Conservation (phyloP, 2,329 filamentous ascomycete species). For the Plenodomus lindquistii region DNA sequence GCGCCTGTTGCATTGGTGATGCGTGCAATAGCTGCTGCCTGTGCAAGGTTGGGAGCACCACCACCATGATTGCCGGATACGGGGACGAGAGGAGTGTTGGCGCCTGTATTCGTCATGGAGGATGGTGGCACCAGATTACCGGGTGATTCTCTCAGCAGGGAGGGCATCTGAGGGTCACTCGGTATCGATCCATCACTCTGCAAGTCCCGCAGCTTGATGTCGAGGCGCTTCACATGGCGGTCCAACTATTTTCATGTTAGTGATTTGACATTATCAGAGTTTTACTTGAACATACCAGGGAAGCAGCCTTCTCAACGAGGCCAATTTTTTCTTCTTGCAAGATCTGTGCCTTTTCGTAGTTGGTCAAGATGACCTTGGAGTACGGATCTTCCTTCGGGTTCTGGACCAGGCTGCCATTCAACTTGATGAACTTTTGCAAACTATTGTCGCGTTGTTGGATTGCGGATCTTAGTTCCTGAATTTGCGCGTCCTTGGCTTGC, state of each 20-base stretch:
- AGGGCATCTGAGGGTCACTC: slow-evolving; percentile 62
- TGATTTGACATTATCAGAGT: no score
- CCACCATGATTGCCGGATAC: slow-evolving; percentile 60
- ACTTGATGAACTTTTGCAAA: slow-evolving; percentile 80
- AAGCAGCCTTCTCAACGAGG: slow-evolving; percentile 66
- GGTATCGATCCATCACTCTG: slow-evolving; percentile 63
- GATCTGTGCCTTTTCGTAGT: slow-evolving; percentile 69
- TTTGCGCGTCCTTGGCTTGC: slow-evolving; percentile 74
- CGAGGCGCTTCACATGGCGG: slow-evolving; percentile 65
- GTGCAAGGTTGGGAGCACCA: slow-evolving; percentile 56
- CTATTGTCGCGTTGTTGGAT: slow-evolving; percentile 74
- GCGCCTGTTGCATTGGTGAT: slow-evolving; percentile 42
- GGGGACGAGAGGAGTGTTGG: slow-evolving; percentile 57
- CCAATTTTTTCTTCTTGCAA: slow-evolving; percentile 76
- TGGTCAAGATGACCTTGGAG: slow-evolving; percentile 67
- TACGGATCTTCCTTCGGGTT: slow-evolving; percentile 77
- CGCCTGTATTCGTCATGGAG: slow-evolving; percentile 50
- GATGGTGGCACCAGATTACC: slow-evolving; percentile 55
- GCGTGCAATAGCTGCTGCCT: slow-evolving; percentile 53
- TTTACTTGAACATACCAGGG: slow-evolving; percentile 55
- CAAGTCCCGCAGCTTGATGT: slow-evolving; percentile 64
- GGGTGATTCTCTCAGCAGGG: slow-evolving; percentile 55
- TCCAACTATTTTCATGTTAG: slow-evolving; percentile 52
- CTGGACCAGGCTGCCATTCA: slow-evolving; percentile 71
- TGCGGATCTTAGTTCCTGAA: slow-evolving; percentile 68